These are phyloP conservation scores for Kodamaea hsintzibuensis DNA, from an alignment of 805 yeast species.

Conservation along the genomic window DNA sequence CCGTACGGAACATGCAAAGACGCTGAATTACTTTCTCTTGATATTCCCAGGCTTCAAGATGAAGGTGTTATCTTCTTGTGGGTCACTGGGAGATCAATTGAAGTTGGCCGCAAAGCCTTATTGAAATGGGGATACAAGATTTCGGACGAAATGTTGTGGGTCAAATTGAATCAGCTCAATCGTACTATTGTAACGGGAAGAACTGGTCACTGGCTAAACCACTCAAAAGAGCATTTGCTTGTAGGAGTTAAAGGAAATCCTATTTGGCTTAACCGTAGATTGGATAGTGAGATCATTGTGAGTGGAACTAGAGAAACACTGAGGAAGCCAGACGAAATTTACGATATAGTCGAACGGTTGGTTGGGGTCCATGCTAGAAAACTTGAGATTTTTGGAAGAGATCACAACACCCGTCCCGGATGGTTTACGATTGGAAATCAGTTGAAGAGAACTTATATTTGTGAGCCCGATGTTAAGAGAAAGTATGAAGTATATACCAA, in stretches of 20 bases:
- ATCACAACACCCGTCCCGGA: conserved; percentile 82
- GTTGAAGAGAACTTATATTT: conserved; percentile 56
- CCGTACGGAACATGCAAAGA: conserved; percentile 81
- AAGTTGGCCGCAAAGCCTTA: conserved; percentile 77
- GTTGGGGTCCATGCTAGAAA: conserved; percentile 79
- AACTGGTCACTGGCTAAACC: conserved; percentile 97
- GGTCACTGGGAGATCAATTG: conserved; percentile 96
- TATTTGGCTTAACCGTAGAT: conserved; percentile 60
- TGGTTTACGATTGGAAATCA: conserved; percentile 89
- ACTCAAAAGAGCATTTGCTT: conserved; percentile 86
- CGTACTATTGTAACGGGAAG: conserved; percentile 93
- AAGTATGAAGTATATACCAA: conserved; percentile 28
- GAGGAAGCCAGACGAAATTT: conserved; percentile 87
- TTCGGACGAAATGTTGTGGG: conserved; percentile 84
- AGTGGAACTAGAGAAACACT: conserved; percentile 86
- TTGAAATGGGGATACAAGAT: conserved; percentile 80
- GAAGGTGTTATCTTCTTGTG: conserved; percentile 84
- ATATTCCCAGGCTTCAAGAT: conserved; percentile 68
- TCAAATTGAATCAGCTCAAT: conserved; percentile 82
- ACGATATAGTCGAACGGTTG: conserved; percentile 80
- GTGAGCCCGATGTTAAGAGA: conserved; percentile 55
- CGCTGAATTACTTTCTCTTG: conserved; percentile 65
- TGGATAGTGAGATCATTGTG: conserved; percentile 77
- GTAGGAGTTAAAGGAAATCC: conserved; percentile 86
- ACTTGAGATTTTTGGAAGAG: conserved; percentile 86